A percentile compares a stretch with the other conserved stretches of the same genome.
Conservation (phyloP, 2,329 filamentous ascomycete species). For the Sporothrix globosa region DNA sequence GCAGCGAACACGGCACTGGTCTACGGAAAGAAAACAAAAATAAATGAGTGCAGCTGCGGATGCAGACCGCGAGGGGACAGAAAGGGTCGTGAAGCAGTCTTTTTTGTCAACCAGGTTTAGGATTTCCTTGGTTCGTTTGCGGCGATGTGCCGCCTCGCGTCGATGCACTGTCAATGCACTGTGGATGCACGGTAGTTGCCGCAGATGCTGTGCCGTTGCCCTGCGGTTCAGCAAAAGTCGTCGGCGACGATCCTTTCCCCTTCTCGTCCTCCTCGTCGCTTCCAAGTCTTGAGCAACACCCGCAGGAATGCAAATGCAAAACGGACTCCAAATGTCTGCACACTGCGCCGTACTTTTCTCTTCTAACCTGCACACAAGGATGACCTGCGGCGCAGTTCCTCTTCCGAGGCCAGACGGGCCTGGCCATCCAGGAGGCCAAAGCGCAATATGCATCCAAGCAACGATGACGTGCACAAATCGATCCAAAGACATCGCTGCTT, state of each 20-base stretch:
- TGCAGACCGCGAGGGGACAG: not conserved
- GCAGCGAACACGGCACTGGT: not conserved
- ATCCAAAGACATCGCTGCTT: slow-evolving; percentile 8
- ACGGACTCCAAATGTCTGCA: too few relatives aligned
- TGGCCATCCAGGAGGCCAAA: too few relatives aligned
- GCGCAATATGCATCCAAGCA: too few relatives aligned
- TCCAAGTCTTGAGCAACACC: not conserved
- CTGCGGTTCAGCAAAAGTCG: not conserved
- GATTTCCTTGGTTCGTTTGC: slow-evolving; percentile 1
- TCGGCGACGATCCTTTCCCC: slow-evolving; percentile 31
- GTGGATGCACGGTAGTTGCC: not conserved
- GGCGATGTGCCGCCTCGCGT: too few relatives aligned
- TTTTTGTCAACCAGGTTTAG: not conserved
- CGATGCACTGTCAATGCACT: not conserved
- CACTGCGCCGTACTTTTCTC: not conserved
- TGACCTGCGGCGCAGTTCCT: not conserved
- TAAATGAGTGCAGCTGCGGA: not conserved
- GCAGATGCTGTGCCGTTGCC: not conserved
- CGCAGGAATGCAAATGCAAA: slow-evolving; percentile 6
- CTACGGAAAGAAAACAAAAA: not conserved
- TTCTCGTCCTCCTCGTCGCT: slow-evolving; percentile 32
- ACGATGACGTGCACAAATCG: not conserved
- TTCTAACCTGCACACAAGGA: not conserved
- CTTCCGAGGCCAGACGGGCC: too few relatives aligned
- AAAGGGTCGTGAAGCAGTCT: slow-evolving; percentile 13